Conservation (phyloP, 2,329 filamentous ascomycete genomes). For the Fusarium sp. region DNA sequence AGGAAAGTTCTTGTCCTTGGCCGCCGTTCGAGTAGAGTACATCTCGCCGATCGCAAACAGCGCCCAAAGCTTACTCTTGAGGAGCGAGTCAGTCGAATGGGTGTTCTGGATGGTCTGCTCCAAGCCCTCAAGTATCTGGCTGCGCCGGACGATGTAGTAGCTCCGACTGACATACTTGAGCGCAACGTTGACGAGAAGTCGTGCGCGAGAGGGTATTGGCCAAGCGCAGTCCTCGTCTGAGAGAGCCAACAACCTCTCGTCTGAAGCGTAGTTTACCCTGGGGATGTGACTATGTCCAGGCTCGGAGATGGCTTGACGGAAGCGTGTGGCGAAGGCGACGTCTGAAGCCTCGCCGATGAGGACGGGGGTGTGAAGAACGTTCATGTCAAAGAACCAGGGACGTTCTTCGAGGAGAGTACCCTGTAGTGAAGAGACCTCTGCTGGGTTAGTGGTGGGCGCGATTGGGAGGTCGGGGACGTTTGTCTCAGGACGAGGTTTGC, state of each 20-base stretch:
- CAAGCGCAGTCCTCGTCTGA: conserved; percentile 50
- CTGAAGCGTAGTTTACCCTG: conserved; percentile 49
- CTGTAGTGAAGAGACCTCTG: conserved; percentile 26
- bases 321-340: conserved; percentile 52
- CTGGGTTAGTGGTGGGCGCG: conserved; percentile 4
- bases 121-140: conserved; percentile 51
- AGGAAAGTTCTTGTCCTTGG: conserved; percentile 52
- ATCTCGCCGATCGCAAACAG: conserved; percentile 60
- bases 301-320: conserved; percentile 50
- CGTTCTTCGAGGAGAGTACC: conserved; percentile 39
- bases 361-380: conserved; percentile 49
- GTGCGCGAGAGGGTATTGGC: conserved; percentile 51
- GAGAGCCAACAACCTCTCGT: conserved; percentile 45
- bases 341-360: conserved; percentile 53
- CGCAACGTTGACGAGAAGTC: conserved; percentile 51
- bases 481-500: conserved; percentile 32
- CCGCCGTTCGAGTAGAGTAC: conserved; percentile 55
- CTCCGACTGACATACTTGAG: conserved; percentile 53
- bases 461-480: conserved; percentile 22
- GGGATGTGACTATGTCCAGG: conserved; percentile 49
- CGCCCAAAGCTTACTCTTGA: conserved; percentile 56
- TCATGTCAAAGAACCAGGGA: conserved; percentile 52
- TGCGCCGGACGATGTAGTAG: conserved; percentile 57
- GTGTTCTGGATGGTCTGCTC: conserved; percentile 53
- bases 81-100: conserved; percentile 48